phyloP scores from a whole-genome alignment of 2,329 filamentous ascomycete species.

The Pyrenophora teres region DNA sequence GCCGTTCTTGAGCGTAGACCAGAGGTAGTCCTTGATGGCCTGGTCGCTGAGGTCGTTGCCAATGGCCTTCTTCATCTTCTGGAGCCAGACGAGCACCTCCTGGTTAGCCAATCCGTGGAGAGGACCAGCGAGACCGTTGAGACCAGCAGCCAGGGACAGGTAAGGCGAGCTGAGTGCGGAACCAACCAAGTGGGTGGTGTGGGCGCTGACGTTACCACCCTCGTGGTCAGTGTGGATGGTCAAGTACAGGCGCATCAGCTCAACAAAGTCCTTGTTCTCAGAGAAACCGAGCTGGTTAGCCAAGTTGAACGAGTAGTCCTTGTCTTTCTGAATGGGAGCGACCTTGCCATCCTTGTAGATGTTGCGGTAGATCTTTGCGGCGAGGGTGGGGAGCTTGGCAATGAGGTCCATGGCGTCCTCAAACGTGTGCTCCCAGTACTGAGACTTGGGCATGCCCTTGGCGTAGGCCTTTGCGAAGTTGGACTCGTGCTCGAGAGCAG shows the following conservation, averaged over 20 bases:
- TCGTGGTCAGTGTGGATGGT: slow-evolving; percentile 99
- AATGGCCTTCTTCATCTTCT: slow-evolving; percentile 95
- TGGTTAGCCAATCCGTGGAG: slow-evolving; percentile 99
- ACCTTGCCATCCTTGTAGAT: slow-evolving; percentile 99
- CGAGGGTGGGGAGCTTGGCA: slow-evolving; percentile 98
- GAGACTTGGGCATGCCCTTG: slow-evolving; percentile 98
- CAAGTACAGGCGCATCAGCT: slow-evolving; percentile 98
- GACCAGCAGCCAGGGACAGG: slow-evolving; percentile 92
- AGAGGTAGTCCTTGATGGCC: slow-evolving; percentile 98
- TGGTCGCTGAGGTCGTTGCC: slow-evolving; percentile 95
- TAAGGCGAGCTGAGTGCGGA: slow-evolving; percentile 95
- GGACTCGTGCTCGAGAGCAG: slow-evolving; percentile 97
- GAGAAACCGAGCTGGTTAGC: slow-evolving; percentile 98
- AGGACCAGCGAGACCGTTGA: slow-evolving; percentile 97
- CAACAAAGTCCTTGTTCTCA: slow-evolving; percentile 93
- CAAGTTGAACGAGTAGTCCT: slow-evolving; percentile 99
- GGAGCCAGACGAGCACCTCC: slow-evolving; percentile 98
- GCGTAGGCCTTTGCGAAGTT: slow-evolving; percentile 98
- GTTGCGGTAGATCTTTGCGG: slow-evolving; percentile 99
- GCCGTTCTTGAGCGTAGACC: slow-evolving; percentile 92
- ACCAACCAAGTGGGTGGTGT: slow-evolving; percentile 98
- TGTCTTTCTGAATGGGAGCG: slow-evolving; percentile 91
- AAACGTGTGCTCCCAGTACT: slow-evolving; percentile 99
- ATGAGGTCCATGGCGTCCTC: slow-evolving; percentile 99
- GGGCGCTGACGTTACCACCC: slow-evolving; percentile 97